Conservation (phyloP, 2,329 filamentous ascomycete species). For the Colletotrichum tropicicola region DNA sequence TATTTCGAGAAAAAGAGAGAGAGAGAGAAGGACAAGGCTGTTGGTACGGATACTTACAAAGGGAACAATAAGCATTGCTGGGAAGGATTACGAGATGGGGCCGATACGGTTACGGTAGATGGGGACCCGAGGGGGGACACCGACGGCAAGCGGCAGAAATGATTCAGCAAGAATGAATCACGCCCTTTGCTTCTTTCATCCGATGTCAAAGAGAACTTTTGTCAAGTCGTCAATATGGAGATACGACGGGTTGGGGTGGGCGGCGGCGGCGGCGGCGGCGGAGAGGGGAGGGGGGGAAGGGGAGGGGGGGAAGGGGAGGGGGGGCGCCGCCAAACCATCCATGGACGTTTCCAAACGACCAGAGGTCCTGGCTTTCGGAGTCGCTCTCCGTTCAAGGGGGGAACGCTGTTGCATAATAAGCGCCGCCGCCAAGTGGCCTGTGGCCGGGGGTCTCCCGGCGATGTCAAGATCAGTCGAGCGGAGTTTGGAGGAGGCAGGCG, state of each 20-base stretch:
- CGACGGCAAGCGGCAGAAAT: not conserved
- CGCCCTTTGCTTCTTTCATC: conserved; percentile 8
- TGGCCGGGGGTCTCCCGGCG: conserved; percentile 12
- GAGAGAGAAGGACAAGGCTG: not conserved
- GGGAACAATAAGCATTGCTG: conserved; percentile 28
- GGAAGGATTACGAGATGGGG: conserved; percentile 23
- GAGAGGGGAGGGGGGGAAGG: not conserved
- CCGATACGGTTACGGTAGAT: not conserved
- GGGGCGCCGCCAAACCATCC: too few relatives aligned
- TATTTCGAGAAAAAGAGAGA: not conserved
- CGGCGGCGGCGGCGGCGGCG: not conserved
- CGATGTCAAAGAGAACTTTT: conserved; percentile 23
- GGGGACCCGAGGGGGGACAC: not conserved
- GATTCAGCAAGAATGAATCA: not conserved
- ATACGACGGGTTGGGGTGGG: conserved; percentile 15
- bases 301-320: not conserved
- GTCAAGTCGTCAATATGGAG: conserved; percentile 9
- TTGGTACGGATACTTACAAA: not conserved
- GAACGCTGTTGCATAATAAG: conserved; percentile 19
- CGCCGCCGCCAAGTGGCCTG: conserved; percentile 16
- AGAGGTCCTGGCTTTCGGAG: conserved; percentile 19
- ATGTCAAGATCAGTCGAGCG: conserved; percentile 28
- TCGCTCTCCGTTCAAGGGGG: conserved; percentile 16
- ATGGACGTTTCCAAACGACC: conserved; percentile 12
- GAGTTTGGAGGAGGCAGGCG: conserved; percentile 13